Evolutionary conservation across 768 basidiomycete genomes (phyloP).

Genomic region (Lentinula raphanica): DNA sequence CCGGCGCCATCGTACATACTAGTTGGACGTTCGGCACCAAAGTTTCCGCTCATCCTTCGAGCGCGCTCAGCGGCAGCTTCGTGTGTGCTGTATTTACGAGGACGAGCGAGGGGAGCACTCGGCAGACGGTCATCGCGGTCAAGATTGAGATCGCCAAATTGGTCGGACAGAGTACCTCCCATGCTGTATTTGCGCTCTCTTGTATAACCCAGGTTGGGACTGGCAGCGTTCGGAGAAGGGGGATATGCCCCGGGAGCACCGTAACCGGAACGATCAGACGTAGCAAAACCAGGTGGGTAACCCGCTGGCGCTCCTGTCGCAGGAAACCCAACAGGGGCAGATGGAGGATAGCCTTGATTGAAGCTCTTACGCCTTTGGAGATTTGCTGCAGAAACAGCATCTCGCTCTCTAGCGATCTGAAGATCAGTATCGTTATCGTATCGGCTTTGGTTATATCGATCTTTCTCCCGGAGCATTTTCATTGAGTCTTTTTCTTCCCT

Average conservation of each 20-base stretch:
- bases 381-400: constrained; percentile 24
- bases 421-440: constrained; percentile 49
- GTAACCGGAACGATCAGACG: constrained; percentile 17
- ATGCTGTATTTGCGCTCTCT: constrained; percentile 30
- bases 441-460: constrained; percentile 30
- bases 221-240: constrained; percentile 15
- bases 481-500: constrained; percentile 41
- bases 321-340: constrained; percentile 24
- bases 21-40: constrained; percentile 22
- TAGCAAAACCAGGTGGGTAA: constrained; percentile 12
- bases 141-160: constrained; percentile 38
- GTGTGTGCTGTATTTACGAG: constrained; percentile 41
- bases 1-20: constrained; percentile 18
- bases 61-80: constrained; percentile 31
- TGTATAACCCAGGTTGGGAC: constrained; percentile 16
- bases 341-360: constrained; percentile 30
- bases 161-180: constrained; percentile 26
- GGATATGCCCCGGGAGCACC: constrained; percentile 19
- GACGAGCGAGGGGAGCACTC: constrained; percentile 23
- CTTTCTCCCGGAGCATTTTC: constrained; percentile 47
- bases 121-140: constrained; percentile 31
- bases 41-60: constrained; percentile 35
- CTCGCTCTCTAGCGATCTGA: constrained; percentile 52
- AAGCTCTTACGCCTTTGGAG: constrained; percentile 55
- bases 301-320: constrained; percentile 15